phyloP scores from a whole-genome alignment of 441 rosid species.

The Jatropha podagrica region DNA sequence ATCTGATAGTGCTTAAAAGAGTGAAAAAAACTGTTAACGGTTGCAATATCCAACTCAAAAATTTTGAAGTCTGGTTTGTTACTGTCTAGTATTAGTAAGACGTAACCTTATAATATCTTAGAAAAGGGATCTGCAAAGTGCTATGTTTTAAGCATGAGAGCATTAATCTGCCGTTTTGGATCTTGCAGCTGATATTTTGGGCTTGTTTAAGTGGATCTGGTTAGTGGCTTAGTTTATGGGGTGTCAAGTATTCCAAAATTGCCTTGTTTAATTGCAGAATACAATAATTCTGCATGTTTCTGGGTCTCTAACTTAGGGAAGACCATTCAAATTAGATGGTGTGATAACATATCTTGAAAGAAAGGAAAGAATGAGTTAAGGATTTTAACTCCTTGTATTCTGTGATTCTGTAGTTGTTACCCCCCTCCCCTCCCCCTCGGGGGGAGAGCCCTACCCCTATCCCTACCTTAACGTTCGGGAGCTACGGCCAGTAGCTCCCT shows the following conservation, averaged over 20 bases:
- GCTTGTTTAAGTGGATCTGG: background rate
- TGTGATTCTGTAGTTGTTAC: background rate
- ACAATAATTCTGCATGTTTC: background rate
- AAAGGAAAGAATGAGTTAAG: background rate
- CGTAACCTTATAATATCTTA: background rate
- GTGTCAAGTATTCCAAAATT: background rate
- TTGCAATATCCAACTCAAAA: background rate
- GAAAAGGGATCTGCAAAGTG: background rate
- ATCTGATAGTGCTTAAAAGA: background rate
- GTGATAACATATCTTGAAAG: background rate
- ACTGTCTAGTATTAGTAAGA: background rate
- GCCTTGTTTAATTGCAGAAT: background rate
- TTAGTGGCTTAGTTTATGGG: background rate
- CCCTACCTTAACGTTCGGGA: too few species aligned
- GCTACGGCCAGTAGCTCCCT: too few species aligned
- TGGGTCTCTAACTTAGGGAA: background rate
- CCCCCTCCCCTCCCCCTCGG: too few species aligned
- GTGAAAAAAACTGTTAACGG: background rate
- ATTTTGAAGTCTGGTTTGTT: background rate
- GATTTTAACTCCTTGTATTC: background rate
- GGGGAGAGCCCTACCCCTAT: too few species aligned
- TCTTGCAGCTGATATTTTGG: background rate
- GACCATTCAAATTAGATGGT: background rate
- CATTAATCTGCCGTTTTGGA: background rate
- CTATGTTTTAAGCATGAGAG: background rate